These are phyloP conservation scores for Aphelidium insulamus DNA, from an alignment of 371 early-diverging fungal species.

Conservation along the genomic window DNA sequence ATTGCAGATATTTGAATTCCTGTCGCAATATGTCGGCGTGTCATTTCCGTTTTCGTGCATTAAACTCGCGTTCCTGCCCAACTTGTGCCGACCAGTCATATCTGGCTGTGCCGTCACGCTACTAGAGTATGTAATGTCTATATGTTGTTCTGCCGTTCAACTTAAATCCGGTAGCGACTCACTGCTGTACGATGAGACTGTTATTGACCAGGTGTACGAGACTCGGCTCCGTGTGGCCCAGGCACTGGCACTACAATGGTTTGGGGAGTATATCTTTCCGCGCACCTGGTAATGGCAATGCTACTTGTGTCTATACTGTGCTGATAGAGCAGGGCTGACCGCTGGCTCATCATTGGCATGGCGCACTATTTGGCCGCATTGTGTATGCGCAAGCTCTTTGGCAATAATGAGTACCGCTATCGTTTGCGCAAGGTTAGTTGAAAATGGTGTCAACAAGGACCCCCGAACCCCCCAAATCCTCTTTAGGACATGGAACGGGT, in stretches of 20 bases:
- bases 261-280: slow-evolving; percentile 62
- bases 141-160: too few relatives aligned
- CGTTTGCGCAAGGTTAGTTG: slow-evolving; percentile 44
- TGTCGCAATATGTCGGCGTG: too few relatives aligned
- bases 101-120: too few relatives aligned
- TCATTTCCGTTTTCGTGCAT: too few relatives aligned
- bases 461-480: too few relatives aligned
- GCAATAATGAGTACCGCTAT: slow-evolving; percentile 67
- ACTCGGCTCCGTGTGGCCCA: slow-evolving; percentile 41
- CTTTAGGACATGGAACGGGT: slow-evolving; percentile 56
- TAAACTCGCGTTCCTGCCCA: too few relatives aligned
- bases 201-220: slow-evolving; percentile 69
- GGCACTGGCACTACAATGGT: slow-evolving; percentile 73
- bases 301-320: not conserved
- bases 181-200: slow-evolving; percentile 44
- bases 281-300: slow-evolving; percentile 39
- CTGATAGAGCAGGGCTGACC: slow-evolving; percentile 24
- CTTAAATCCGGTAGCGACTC: too few relatives aligned
- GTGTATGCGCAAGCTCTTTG: slow-evolving; percentile 52
- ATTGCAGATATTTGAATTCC: too few relatives aligned
- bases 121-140: too few relatives aligned
- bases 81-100: too few relatives aligned
- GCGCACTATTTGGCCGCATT: slow-evolving; percentile 43
- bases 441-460: too few relatives aligned
- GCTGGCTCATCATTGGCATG: slow-evolving; percentile 66